Conservation (phyloP, 2,329 filamentous ascomycete species). For the Tolypocladium tropicale region DNA sequence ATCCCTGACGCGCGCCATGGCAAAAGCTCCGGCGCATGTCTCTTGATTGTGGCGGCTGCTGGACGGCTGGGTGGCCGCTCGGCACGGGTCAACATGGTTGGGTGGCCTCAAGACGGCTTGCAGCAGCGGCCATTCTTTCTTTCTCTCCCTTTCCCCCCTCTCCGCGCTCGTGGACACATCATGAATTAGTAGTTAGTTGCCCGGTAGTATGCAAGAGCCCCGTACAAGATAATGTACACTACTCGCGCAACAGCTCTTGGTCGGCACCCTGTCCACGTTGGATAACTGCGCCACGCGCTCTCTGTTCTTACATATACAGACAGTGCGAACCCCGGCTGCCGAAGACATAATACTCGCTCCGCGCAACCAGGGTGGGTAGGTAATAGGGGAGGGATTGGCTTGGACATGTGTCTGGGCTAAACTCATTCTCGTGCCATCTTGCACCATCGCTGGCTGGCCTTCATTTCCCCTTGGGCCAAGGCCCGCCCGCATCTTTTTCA, state of each 20-base stretch:
- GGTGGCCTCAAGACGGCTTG: background rate
- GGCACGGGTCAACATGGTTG: background rate
- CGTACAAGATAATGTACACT: background rate
- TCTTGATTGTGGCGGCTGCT: background rate
- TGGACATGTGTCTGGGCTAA: background rate
- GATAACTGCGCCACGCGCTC: background rate
- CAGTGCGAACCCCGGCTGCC: background rate
- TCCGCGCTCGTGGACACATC: background rate
- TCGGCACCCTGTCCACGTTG: background rate
- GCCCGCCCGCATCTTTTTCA: background rate
- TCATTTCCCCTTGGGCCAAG: background rate
- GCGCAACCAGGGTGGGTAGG: background rate
- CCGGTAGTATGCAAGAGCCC: no score
- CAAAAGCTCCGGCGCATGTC: background rate
- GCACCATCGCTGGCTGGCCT: background rate
- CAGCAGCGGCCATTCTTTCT: background rate
- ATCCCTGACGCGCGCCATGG: no score
- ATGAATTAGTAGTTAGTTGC: background rate
- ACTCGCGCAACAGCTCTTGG: background rate
- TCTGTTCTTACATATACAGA: no score
- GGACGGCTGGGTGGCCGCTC: background rate
- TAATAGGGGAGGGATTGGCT: background rate
- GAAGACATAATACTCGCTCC: background rate
- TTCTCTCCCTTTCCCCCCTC: no score
- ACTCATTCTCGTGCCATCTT: slow-evolving; percentile 1